phyloP scores from a whole-genome alignment of 2,329 filamentous ascomycete species.

The Aspergillus sclerotialis region DNA sequence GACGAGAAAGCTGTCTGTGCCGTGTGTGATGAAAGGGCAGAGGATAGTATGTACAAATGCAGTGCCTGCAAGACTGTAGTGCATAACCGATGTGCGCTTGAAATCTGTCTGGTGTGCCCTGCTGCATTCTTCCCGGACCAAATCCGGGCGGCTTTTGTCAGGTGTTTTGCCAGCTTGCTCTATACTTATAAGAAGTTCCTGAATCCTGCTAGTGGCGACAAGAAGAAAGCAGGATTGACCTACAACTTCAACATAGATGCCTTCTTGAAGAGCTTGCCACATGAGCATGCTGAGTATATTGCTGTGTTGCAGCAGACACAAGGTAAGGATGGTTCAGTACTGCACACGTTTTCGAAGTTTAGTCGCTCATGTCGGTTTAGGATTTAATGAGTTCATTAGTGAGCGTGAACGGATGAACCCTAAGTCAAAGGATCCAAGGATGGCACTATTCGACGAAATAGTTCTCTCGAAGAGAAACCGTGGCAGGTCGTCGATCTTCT shows the following conservation, averaged over 20 bases:
- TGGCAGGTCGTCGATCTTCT: slow-evolving; percentile 52
- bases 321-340: slow-evolving; percentile 29
- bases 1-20: slow-evolving; percentile 40
- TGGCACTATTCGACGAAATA: slow-evolving; percentile 59
- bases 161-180: slow-evolving; percentile 61
- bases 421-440: slow-evolving; percentile 46
- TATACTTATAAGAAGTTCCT: slow-evolving; percentile 63
- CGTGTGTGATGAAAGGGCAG: slow-evolving; percentile 50
- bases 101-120: slow-evolving; percentile 60
- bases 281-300: slow-evolving; percentile 60
- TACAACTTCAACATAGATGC: slow-evolving; percentile 62
- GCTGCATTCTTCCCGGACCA: slow-evolving; percentile 60
- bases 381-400: slow-evolving; percentile 59
- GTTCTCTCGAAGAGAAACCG: slow-evolving; percentile 59
- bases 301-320: slow-evolving; percentile 58
- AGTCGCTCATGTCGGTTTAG: slow-evolving; percentile 23
- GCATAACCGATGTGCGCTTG: slow-evolving; percentile 53
- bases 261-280: slow-evolving; percentile 57
- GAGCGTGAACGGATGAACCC: slow-evolving; percentile 51
- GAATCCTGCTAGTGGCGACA: slow-evolving; percentile 51
- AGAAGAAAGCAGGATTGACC: slow-evolving; percentile 55
- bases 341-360: not conserved
- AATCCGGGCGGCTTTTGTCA: slow-evolving; percentile 60
- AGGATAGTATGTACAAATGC: slow-evolving; percentile 49
- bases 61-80: slow-evolving; percentile 43